Evolutionary conservation across 352 stramenopile species (phyloP).

Genomic region (Lagenidium giganteum): DNA sequence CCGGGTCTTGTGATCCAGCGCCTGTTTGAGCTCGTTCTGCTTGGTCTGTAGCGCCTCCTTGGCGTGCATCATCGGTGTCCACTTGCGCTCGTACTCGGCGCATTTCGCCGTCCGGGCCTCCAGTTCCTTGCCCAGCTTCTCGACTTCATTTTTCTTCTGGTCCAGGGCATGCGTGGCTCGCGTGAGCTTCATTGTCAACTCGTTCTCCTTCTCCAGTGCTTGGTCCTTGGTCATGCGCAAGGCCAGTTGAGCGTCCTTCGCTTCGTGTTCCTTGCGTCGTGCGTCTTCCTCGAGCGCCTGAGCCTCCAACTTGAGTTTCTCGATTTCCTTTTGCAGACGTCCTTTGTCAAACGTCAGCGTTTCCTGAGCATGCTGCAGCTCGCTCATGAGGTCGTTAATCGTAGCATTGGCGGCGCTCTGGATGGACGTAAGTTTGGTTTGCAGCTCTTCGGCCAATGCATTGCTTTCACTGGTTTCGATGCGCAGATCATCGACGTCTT

Average conservation of each 20-base stretch:
- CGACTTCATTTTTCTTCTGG: conserved; percentile 54
- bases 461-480: conserved; percentile 32
- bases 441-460: conserved; percentile 45
- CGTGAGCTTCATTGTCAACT: conserved; percentile 23
- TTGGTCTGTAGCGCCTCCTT: conserved; percentile 58
- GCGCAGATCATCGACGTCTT: conserved; percentile 42
- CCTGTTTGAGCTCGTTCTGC: conserved; percentile 44
- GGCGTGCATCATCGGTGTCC: conserved; percentile 32
- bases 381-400: conserved; percentile 64
- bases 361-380: conserved; percentile 58
- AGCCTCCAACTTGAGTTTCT: conserved; percentile 29
- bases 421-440: conserved; percentile 62
- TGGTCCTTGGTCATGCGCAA: conserved; percentile 23
- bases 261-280: conserved; percentile 28
- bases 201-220: conserved; percentile 24
- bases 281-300: conserved; percentile 44
- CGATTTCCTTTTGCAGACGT: conserved; percentile 43
- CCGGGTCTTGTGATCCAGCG: conserved; percentile 39
- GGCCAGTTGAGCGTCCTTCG: conserved; percentile 25
- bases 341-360: conserved; percentile 44
- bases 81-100: conserved; percentile 55
- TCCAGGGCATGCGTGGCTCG: conserved; percentile 30
- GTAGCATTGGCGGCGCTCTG: conserved; percentile 73
- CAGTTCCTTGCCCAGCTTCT: conserved; percentile 47
- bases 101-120: conserved; percentile 37